Percentiles rank a stretch among this genome's conserved stretches.
Evolutionary conservation across 2,329 filamentous ascomycete genomes (phyloP).

Genomic region (Claviceps capensis): DNA sequence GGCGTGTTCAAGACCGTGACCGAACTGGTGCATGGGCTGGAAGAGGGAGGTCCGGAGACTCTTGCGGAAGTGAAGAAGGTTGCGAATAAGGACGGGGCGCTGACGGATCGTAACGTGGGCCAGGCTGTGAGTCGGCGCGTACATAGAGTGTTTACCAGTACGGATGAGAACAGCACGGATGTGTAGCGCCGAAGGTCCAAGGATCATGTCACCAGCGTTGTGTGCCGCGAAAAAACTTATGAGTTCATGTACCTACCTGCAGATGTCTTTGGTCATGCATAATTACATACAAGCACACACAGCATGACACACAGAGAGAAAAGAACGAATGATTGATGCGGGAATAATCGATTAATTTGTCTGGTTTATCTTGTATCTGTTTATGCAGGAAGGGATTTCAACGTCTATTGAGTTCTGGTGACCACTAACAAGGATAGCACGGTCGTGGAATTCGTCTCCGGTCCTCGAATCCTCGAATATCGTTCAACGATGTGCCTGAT

Average conservation of each 20-base stretch:
- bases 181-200: constrained; percentile 20
- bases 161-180: constrained; percentile 41
- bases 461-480: not conserved
- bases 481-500: not conserved
- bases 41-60: constrained; percentile 41
- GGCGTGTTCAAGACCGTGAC: constrained; percentile 44
- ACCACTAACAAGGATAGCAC: no score
- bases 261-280: no score
- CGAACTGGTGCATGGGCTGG: constrained; percentile 45
- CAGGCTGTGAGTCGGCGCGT: constrained; percentile 44
- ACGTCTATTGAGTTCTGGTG: not conserved
- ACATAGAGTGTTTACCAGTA: constrained; percentile 44
- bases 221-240: no score
- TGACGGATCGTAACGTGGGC: constrained; percentile 41
- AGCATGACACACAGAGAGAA: not conserved
- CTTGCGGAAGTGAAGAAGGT: constrained; percentile 48
- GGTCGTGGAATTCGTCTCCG: not conserved
- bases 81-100: constrained; percentile 41
- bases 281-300: no score
- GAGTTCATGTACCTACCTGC: no score
- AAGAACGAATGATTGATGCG: no score
- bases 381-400: not conserved
- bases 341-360: no score
- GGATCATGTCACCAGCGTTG: not conserved
- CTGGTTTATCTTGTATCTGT: no score